Evolutionary conservation across 371 early-diverging fungal species (phyloP).

Genomic region (Mortierella sp.): DNA sequence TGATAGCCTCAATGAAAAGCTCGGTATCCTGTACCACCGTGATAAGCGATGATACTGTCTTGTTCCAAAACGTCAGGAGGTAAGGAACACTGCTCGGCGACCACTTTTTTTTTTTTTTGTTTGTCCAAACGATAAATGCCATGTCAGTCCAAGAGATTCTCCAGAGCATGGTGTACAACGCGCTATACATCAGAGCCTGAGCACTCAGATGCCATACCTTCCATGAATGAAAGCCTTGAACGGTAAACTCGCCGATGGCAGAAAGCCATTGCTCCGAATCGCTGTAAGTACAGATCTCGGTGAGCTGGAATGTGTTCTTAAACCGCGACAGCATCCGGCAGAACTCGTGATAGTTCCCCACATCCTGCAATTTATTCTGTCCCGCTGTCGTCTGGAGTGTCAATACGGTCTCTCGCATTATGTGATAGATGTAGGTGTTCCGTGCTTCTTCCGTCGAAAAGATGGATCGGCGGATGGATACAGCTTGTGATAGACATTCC

Average conservation of each 20-base stretch:
- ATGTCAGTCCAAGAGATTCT: background rate
- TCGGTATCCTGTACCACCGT: constrained; percentile 61
- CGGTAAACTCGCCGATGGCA: constrained; percentile 76
- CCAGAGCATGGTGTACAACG: background rate
- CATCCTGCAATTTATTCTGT: constrained; percentile 65
- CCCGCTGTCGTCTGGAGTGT: constrained; percentile 72
- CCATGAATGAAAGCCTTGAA: constrained; percentile 79
- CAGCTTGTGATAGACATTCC: constrained; percentile 84
- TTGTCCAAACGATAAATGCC: background rate
- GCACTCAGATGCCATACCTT: constrained; percentile 58
- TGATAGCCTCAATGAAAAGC: constrained; percentile 39
- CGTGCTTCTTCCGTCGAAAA: constrained; percentile 80
- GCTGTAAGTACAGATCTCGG: constrained; percentile 78
- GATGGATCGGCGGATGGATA: constrained; percentile 85
- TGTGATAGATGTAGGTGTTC: constrained; percentile 69
- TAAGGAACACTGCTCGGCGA: constrained; percentile 82
- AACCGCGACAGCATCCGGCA: constrained; percentile 86
- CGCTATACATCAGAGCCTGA: background rate
- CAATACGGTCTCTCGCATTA: constrained; percentile 78
- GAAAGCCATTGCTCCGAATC: constrained; percentile 81
- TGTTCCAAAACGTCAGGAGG: constrained; percentile 87
- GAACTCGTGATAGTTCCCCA: constrained; percentile 86
- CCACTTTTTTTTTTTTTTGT: constrained; percentile 61
- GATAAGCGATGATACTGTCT: constrained; percentile 72
- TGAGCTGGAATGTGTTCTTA: constrained; percentile 80